Conservation (phyloP, 2,329 filamentous ascomycete genomes). For the Fonsecaea pugnacius region DNA sequence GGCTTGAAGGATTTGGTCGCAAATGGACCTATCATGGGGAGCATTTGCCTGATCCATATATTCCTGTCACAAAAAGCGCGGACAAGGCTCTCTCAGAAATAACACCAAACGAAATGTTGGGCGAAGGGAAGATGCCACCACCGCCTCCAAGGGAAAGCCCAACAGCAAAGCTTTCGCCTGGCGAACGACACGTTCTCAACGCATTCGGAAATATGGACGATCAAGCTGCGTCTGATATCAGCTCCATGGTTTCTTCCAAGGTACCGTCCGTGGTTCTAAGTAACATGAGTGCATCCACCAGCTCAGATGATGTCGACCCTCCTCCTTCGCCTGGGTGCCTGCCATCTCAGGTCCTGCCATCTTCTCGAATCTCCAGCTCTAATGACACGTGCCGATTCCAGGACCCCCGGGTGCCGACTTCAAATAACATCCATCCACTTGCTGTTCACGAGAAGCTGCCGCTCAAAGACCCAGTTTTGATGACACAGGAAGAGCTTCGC, state of each 20-base stretch:
- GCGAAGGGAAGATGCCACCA: not conserved
- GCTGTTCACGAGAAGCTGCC: not conserved
- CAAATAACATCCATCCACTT: not conserved
- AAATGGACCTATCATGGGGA: conserved; percentile 18
- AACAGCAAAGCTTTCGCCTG: not conserved
- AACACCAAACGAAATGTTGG: not conserved
- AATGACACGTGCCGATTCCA: not conserved
- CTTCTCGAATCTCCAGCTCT: not conserved
- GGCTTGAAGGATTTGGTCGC: not conserved
- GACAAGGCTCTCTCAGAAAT: not conserved
- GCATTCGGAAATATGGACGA: not conserved
- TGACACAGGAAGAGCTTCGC: conserved; percentile 20
- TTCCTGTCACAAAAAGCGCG: not conserved
- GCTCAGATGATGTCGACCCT: conserved; percentile 13
- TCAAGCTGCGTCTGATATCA: conserved; percentile 9
- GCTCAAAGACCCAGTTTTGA: conserved; percentile 25
- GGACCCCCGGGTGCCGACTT: not conserved
- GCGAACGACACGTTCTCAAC: not conserved
- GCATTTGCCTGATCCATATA: conserved; percentile 27
- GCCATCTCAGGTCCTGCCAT: not conserved
- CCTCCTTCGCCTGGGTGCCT: not conserved
- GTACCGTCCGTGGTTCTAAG: conserved; percentile 7
- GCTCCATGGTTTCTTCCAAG: conserved; percentile 13
- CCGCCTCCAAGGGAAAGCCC: not conserved
- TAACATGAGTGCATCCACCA: conserved; percentile 9